A percentile compares a stretch with the other conserved stretches of the same genome.
Evolutionary conservation across 495 filamentous ascomycete species (phyloP).

Genomic region (Penicillium salamii): DNA sequence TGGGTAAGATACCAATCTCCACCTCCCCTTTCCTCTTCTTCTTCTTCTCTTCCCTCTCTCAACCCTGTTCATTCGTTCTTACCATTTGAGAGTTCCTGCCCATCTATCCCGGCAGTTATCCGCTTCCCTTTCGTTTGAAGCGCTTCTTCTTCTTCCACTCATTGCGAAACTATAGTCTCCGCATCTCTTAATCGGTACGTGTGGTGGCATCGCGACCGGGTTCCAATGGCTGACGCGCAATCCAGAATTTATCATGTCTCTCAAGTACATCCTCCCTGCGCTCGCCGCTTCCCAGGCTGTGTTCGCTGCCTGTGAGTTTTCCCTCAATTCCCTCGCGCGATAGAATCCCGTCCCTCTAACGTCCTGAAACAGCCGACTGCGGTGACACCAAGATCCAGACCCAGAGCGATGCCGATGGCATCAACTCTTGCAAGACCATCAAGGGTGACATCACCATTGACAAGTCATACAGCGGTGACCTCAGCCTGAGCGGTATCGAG

Average conservation of each 20-base stretch:
- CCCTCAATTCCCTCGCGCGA: no score
- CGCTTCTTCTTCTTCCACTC: constrained; percentile 27
- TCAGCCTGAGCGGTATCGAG: constrained; percentile 46
- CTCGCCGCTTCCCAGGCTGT: constrained; percentile 64
- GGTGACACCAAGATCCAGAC: constrained; percentile 58
- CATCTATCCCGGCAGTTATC: constrained; percentile 1
- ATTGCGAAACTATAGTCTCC: constrained; percentile 19
- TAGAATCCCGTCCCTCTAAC: no score
- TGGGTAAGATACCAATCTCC: constrained; percentile 22
- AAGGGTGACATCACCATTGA: constrained; percentile 68
- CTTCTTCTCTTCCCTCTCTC: constrained; percentile 33
- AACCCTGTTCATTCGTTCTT: constrained; percentile 48
- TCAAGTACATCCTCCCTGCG: constrained; percentile 71
- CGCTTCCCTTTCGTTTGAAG: constrained; percentile 28
- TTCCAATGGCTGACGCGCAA: constrained; percentile 10
- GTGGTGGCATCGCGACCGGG: neutral
- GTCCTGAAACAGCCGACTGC: constrained; percentile 11
- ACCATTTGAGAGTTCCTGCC: constrained; percentile 35
- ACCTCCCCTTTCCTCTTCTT: constrained; percentile 42
- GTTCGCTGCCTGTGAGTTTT: constrained; percentile 40
- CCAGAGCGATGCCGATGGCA: constrained; percentile 66
- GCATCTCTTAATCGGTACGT: constrained; percentile 21
- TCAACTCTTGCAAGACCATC: constrained; percentile 65
- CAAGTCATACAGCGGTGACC: constrained; percentile 43
- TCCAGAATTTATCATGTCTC: constrained; percentile 64